phyloP scores from a whole-genome alignment of 345 rosid genomes.

The Fremontodendron californicum region DNA sequence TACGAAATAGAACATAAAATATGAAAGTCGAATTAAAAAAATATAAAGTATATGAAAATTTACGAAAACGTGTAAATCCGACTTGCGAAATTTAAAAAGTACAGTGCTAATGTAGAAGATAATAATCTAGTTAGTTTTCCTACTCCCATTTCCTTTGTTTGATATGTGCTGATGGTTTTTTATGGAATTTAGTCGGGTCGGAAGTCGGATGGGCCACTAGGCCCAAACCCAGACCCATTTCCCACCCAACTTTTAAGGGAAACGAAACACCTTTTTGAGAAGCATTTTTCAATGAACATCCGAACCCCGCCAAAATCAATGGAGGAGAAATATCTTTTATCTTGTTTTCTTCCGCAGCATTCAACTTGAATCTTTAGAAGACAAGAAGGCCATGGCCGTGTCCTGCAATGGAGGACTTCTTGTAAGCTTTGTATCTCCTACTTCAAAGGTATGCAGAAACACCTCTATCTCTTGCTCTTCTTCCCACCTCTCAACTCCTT shows the following conservation, averaged over 20 bases:
- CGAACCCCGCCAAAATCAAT: not conserved
- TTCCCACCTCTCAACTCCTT: conserved; percentile 2
- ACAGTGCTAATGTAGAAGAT: too few relatives aligned
- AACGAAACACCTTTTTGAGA: not conserved
- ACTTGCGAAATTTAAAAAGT: too few relatives aligned
- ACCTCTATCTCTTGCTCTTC: conserved; percentile 21
- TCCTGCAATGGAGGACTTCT: conserved; percentile 26
- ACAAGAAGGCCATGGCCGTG: conserved; percentile 2
- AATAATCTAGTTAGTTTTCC: too few relatives aligned
- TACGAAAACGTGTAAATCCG: too few relatives aligned
- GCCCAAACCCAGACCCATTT: not conserved
- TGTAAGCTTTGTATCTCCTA: conserved; percentile 13
- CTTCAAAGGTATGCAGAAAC: conserved; percentile 26
- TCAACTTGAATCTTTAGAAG: not conserved
- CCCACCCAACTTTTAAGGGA: not conserved
- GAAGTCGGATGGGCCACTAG: not conserved
- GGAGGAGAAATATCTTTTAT: conserved; percentile 1
- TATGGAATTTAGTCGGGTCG: not conserved
- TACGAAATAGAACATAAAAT: too few relatives aligned
- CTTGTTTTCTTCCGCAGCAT: not conserved
- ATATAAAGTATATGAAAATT: too few relatives aligned
- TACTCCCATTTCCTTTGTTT: too few relatives aligned
- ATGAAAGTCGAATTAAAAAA: too few relatives aligned
- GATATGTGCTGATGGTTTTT: not conserved
- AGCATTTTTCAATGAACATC: too few relatives aligned